These are phyloP conservation scores for Ustilago curta DNA, from an alignment of 1,284 basidiomycete species.

Conservation along the genomic window DNA sequence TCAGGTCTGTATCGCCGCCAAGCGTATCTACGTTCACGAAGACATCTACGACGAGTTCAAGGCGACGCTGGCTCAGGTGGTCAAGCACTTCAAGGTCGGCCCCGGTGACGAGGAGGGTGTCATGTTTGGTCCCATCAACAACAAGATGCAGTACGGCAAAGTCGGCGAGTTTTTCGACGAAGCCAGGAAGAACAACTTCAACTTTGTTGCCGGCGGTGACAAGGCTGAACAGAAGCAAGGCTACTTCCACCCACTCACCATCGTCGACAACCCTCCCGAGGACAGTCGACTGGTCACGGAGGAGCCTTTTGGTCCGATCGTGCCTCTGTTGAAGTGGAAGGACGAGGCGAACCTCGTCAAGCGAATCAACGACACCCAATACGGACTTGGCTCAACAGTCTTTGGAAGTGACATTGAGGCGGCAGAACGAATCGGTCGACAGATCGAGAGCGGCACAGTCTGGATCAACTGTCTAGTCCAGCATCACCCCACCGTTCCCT, in stretches of 20 bases:
- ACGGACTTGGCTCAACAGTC: conserved; percentile 44
- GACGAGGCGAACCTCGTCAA: conserved; percentile 47
- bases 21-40: conserved; percentile 55
- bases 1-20: conserved; percentile 47
- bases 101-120: conserved; percentile 34
- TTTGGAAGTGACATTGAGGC: conserved; percentile 27
- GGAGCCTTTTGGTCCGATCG: conserved; percentile 55
- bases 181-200: conserved; percentile 38
- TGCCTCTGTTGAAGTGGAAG: conserved; percentile 51
- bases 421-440: conserved; percentile 37
- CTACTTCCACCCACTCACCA: conserved; percentile 44
- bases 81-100: conserved; percentile 40
- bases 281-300: conserved; percentile 42
- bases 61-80: conserved; percentile 14
- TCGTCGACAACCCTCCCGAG: conserved; percentile 53
- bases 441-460: conserved; percentile 39
- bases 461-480: conserved; percentile 23
- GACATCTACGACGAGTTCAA: conserved; percentile 54
- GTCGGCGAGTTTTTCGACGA: conserved; percentile 51
- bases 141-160: conserved; percentile 55
- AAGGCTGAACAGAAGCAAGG: conserved; percentile 30
- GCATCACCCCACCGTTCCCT: conserved; percentile 34
- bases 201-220: conserved; percentile 38
- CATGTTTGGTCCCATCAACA: conserved; percentile 48
- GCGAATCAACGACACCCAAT: conserved; percentile 47